These are phyloP conservation scores for Rubia balearica DNA, from an alignment of 305 asterid species.

Conservation along the genomic window DNA sequence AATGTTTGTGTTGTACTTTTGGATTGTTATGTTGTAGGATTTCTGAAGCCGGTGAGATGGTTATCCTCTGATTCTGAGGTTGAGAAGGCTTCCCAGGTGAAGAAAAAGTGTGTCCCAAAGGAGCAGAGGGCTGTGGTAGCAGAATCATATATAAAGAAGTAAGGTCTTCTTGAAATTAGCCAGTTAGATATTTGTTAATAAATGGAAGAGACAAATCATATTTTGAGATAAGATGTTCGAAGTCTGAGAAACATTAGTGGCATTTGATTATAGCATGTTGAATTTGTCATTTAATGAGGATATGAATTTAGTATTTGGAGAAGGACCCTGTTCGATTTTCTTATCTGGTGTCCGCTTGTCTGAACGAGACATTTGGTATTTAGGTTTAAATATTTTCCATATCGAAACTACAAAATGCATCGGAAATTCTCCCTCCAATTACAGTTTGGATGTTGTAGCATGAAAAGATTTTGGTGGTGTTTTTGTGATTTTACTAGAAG, in stretches of 20 bases:
- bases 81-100: constrained; percentile 13
- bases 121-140: constrained; percentile 15
- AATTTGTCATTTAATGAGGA: background rate
- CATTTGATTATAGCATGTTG: background rate
- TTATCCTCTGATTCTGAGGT: constrained; percentile 16
- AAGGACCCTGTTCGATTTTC: background rate
- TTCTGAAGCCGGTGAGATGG: constrained; percentile 17
- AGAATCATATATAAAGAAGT: constrained; percentile 19
- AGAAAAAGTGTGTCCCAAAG: constrained; percentile 13
- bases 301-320: background rate
- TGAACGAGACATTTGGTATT: background rate
- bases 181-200: background rate
- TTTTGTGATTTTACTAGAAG: background rate
- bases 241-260: background rate
- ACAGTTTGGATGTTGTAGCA: background rate
- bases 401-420: background rate
- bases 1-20: background rate
- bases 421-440: background rate
- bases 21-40: constrained; percentile 8
- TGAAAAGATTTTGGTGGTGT: background rate
- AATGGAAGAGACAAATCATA: background rate
- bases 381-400: background rate
- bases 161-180: background rate
- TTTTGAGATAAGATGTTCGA: background rate
- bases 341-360: background rate